Evolutionary conservation across 179 eudicot genomes (phyloP).

Genomic region (Actinidia arguta): DNA sequence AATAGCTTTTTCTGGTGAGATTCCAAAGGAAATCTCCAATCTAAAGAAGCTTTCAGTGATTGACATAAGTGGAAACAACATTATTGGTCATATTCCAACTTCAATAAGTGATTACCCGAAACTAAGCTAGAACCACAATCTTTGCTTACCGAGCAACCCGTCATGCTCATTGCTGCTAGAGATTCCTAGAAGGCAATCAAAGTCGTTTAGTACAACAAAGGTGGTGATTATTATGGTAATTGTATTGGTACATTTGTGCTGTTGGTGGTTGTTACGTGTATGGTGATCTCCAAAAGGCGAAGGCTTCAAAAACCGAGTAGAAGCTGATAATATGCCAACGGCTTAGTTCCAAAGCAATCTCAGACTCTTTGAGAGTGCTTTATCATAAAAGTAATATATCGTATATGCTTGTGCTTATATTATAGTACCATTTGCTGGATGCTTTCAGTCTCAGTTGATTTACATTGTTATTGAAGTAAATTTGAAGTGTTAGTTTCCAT

Average conservation of each 20-base stretch:
- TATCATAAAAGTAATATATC: too few relatives aligned
- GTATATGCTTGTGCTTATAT: too few relatives aligned
- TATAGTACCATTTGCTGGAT: too few relatives aligned
- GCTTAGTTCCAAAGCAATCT: conserved; percentile 48
- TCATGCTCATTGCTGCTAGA: conserved; percentile 37
- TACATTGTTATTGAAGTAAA: too few relatives aligned
- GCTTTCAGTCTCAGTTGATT: too few relatives aligned
- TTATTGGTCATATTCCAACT: conserved; percentile 61
- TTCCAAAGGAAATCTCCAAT: conserved; percentile 56
- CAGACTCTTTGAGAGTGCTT: not conserved
- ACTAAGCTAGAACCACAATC: conserved; percentile 50
- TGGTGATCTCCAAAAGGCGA: conserved; percentile 34
- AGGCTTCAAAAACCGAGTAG: conserved; percentile 51
- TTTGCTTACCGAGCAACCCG: conserved; percentile 43
- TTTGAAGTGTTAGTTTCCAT: too few relatives aligned
- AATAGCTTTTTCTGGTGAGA: conserved; percentile 58
- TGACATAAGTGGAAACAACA: conserved; percentile 51
- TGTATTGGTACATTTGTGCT: conserved; percentile 31
- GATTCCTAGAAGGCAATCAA: conserved; percentile 15
- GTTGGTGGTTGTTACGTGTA: conserved; percentile 34
- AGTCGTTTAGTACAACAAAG: conserved; percentile 35
- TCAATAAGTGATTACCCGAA: conserved; percentile 39
- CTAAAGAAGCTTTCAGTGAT: conserved; percentile 40
- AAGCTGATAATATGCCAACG: conserved; percentile 63
- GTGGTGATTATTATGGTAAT: conserved; percentile 34